Evolutionary conservation across 2,329 filamentous ascomycete genomes (phyloP).

Genomic region (Talaromyces pinophilus): DNA sequence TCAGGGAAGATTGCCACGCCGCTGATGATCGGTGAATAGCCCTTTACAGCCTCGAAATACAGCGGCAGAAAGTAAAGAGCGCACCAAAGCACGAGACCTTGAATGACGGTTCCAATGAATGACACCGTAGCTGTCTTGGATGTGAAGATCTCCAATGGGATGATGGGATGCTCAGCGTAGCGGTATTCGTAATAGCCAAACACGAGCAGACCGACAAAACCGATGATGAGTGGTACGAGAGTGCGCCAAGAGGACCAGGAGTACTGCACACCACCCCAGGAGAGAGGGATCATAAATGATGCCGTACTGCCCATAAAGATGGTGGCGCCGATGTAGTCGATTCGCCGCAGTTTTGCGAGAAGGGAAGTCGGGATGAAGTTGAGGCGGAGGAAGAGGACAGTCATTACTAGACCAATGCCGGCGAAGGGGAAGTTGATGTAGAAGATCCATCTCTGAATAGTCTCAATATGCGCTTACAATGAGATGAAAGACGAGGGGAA

Average conservation of each 20-base stretch:
- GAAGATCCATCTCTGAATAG: constrained; percentile 42
- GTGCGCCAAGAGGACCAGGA: constrained; percentile 35
- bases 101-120: constrained; percentile 42
- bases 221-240: constrained; percentile 34
- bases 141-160: constrained; percentile 49
- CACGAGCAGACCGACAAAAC: constrained; percentile 28
- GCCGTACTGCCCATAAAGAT: constrained; percentile 33
- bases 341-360: constrained; percentile 23
- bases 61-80: constrained; percentile 47
- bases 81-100: constrained; percentile 42
- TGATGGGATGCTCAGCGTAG: constrained; percentile 35
- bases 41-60: constrained; percentile 49
- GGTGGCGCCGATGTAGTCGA: constrained; percentile 36
- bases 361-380: constrained; percentile 56
- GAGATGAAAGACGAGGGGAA: constrained; percentile 49
- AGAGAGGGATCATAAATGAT: constrained; percentile 35
- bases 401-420: constrained; percentile 28
- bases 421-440: constrained; percentile 36
- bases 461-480: not conserved
- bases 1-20: constrained; percentile 61
- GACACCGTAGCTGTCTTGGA: constrained; percentile 42
- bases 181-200: constrained; percentile 28
- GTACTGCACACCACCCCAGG: constrained; percentile 35
- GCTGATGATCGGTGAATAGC: constrained; percentile 48
- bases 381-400: constrained; percentile 32